Conservation (phyloP, 1,284 basidiomycete genomes). For the Inonotus obliquus region DNA sequence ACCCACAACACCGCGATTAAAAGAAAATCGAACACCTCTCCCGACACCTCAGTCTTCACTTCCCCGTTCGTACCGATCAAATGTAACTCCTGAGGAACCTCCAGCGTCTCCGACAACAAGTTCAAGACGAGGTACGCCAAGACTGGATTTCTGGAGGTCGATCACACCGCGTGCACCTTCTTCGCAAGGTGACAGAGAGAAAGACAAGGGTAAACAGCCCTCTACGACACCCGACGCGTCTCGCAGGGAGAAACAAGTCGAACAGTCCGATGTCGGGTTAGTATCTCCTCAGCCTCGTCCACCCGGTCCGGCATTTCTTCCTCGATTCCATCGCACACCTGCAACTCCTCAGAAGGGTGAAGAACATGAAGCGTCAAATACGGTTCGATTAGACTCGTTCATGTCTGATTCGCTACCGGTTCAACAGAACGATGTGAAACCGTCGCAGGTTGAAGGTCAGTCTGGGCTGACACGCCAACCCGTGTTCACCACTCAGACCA, state of each 20-base stretch:
- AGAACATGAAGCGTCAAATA: background rate
- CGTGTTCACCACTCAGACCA: background rate
- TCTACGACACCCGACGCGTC: background rate
- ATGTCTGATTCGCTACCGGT: slow-evolving; percentile 19
- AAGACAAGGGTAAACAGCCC: slow-evolving; percentile 11
- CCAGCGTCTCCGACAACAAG: background rate
- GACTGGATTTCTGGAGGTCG: slow-evolving; percentile 15
- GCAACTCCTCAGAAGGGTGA: slow-evolving; percentile 14
- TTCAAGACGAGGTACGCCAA: slow-evolving; percentile 8
- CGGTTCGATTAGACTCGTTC: slow-evolving; percentile 17
- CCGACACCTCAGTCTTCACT: slow-evolving; percentile 1
- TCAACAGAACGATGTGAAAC: background rate
- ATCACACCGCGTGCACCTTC: slow-evolving; percentile 7
- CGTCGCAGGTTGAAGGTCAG: background rate
- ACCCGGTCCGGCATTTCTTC: slow-evolving; percentile 6
- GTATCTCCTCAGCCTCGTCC: slow-evolving; percentile 8
- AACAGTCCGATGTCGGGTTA: background rate
- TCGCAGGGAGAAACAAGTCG: background rate
- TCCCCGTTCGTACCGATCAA: slow-evolving; percentile 1
- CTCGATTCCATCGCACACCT: slow-evolving; percentile 13
- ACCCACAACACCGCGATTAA: background rate
- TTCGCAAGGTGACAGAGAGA: slow-evolving; percentile 2
- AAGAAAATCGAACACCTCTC: background rate
- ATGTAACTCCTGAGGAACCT: slow-evolving; percentile 1
- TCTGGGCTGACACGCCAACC: slow-evolving; percentile 8